phyloP scores from a whole-genome alignment of 352 stramenopile species.

The Phytopythium ostracodes region DNA sequence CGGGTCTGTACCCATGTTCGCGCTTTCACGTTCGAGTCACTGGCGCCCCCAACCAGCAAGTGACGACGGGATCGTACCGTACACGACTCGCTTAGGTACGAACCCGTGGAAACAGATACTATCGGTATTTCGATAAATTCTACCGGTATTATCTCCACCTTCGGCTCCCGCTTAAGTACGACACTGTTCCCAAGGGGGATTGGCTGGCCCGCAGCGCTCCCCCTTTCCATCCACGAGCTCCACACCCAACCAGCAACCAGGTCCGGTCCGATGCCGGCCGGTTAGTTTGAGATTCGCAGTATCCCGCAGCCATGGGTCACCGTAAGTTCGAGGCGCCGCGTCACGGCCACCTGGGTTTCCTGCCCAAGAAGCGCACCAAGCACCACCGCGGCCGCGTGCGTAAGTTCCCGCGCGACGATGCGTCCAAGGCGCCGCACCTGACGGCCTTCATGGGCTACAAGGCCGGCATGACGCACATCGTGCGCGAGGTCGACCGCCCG shows the following conservation, averaged over 20 bases:
- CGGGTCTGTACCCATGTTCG: slow-evolving; percentile 30
- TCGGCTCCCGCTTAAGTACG: background rate
- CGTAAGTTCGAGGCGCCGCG: slow-evolving; percentile 98
- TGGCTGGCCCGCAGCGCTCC: slow-evolving; percentile 6
- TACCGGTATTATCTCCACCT: background rate
- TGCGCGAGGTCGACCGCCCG: slow-evolving; percentile 98
- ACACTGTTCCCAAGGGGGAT: background rate
- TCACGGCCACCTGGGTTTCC: slow-evolving; percentile 97
- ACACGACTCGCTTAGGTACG: background rate
- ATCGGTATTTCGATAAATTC: background rate
- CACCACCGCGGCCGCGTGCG: slow-evolving; percentile 98
- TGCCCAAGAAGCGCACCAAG: slow-evolving; percentile 99
- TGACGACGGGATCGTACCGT: background rate
- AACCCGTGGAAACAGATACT: background rate
- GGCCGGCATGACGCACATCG: slow-evolving; percentile 99
- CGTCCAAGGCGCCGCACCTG: slow-evolving; percentile 94
- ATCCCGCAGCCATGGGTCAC: slow-evolving; percentile 93
- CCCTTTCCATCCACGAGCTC: too few relatives aligned
- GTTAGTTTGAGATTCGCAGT: slow-evolving; percentile 85
- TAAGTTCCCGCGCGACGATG: slow-evolving; percentile 99
- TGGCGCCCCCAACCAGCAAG: background rate
- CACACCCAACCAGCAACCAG: too few relatives aligned
- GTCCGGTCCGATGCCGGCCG: background rate
- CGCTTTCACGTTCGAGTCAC: too few relatives aligned
- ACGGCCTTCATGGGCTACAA: slow-evolving; percentile 99